Evolutionary conservation across 2,329 filamentous ascomycete species (phyloP).

Genomic region (Zymoseptoria tritici): DNA sequence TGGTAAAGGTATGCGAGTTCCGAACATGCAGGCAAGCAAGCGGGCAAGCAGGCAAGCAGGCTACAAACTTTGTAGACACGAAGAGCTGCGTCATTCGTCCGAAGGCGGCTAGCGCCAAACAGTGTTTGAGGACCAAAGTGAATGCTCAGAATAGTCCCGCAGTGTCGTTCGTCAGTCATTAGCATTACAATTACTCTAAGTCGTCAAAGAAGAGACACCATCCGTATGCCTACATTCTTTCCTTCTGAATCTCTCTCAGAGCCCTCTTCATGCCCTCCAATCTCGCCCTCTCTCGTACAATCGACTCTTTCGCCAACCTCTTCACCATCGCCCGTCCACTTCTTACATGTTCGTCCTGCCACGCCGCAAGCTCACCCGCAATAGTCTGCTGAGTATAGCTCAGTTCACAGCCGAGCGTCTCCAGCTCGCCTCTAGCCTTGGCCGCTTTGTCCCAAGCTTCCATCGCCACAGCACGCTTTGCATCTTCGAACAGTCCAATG

Average conservation of each 20-base stretch:
- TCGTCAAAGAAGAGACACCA: neutral
- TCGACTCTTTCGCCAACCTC: conserved; percentile 68
- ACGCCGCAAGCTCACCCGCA: conserved; percentile 81
- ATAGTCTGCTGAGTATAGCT: conserved; percentile 91
- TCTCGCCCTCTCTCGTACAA: conserved; percentile 71
- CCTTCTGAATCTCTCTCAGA: conserved; percentile 47
- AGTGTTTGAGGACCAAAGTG: neutral
- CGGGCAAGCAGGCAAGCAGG: conserved; percentile 1
- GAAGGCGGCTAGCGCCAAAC: neutral
- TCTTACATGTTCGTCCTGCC: conserved; percentile 81
- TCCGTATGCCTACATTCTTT: neutral
- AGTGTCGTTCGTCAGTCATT: neutral
- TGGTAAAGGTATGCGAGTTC: neutral
- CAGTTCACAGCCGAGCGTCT: conserved; percentile 70
- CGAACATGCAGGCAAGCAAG: neutral
- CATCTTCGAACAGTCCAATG: conserved; percentile 67
- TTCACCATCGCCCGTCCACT: conserved; percentile 67
- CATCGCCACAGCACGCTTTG: conserved; percentile 69
- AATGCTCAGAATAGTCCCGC: no score
- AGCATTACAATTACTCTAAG: neutral
- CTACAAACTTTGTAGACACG: neutral
- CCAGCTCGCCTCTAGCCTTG: conserved; percentile 61
- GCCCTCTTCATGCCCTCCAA: conserved; percentile 75
- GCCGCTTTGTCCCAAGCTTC: conserved; percentile 77
- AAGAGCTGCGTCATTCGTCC: neutral